Evolutionary conservation across 78 protist genomes (phyloP).

Genomic region (Cyanophora paradoxa): DNA sequence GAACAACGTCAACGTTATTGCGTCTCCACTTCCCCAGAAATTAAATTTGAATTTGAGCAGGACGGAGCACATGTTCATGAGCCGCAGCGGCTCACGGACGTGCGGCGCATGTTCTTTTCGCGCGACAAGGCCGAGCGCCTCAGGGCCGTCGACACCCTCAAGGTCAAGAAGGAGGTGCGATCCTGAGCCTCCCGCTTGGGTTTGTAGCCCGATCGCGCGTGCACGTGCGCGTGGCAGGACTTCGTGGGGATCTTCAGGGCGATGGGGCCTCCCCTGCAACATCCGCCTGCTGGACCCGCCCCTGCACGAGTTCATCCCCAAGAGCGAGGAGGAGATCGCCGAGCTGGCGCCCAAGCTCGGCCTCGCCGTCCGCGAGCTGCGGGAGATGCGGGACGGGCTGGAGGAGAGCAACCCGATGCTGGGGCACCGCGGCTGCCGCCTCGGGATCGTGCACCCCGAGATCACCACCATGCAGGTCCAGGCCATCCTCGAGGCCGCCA

Average conservation of each 20-base stretch:
- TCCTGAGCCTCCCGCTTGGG: too few species aligned
- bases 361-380: too few species aligned
- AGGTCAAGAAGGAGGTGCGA: slow-evolving; percentile 39
- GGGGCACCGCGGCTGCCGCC: slow-evolving; percentile 75
- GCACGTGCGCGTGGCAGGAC: slow-evolving; percentile 39
- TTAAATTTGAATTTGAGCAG: too few species aligned
- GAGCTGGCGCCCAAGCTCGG: slow-evolving; percentile 28
- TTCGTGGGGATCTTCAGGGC: slow-evolving; percentile 47
- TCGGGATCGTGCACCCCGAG: slow-evolving; percentile 69
- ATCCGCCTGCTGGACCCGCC: slow-evolving; percentile 85
- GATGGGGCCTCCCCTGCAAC: slow-evolving; percentile 54
- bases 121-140: slow-evolving; percentile 25
- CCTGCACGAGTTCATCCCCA: slow-evolving; percentile 74
- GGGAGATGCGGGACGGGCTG: too few species aligned
- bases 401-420: slow-evolving; percentile 71
- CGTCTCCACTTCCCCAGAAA: too few species aligned
- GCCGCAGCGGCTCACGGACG: slow-evolving; percentile 32
- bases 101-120: slow-evolving; percentile 69
- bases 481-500: slow-evolving; percentile 61
- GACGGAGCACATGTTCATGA: slow-evolving; percentile 82
- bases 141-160: slow-evolving; percentile 49
- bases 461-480: slow-evolving; percentile 48
- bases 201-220: too few species aligned
- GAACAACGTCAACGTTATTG: too few species aligned
- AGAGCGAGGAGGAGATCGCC: too few species aligned